These are phyloP conservation scores for Colletotrichum camelliae DNA, from an alignment of 2,329 filamentous ascomycete species.

Conservation along the genomic window DNA sequence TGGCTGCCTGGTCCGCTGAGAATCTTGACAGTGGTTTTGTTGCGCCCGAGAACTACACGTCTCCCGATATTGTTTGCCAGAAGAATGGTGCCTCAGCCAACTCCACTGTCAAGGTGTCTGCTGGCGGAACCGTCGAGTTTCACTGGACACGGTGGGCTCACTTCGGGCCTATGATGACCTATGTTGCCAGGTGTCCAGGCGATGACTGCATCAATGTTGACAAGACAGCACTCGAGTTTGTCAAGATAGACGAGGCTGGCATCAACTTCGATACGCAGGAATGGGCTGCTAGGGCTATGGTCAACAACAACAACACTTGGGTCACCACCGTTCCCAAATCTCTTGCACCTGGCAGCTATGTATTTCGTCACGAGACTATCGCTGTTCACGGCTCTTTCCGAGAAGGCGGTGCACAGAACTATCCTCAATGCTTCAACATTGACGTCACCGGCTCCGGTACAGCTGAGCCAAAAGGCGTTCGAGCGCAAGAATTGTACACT, in stretches of 20 bases:
- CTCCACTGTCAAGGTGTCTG: not conserved
- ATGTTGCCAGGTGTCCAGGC: not conserved
- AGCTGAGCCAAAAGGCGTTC: fast-evolving
- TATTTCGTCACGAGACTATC: not conserved
- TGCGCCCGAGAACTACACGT: not conserved
- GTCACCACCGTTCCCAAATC: not conserved
- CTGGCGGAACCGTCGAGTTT: not conserved
- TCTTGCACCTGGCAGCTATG: not conserved
- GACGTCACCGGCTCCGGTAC: not conserved
- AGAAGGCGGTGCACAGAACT: not conserved
- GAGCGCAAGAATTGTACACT: not conserved
- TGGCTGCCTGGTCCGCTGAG: not conserved
- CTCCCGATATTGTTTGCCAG: not conserved
- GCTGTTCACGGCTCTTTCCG: not conserved
- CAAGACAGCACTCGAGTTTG: not conserved
- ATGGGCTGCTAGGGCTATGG: not conserved
- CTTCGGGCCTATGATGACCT: not conserved
- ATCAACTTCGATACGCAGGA: not conserved
- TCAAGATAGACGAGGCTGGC: not conserved
- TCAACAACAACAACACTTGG: not conserved
- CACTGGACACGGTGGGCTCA: not conserved
- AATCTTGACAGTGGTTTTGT: not conserved
- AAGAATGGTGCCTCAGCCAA: not conserved
- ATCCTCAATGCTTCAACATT: not conserved
- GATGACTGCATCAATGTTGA: not conserved